Evolutionary conservation across 805 yeast species (phyloP).

Genomic region (Yamadazyma nakazawae): DNA sequence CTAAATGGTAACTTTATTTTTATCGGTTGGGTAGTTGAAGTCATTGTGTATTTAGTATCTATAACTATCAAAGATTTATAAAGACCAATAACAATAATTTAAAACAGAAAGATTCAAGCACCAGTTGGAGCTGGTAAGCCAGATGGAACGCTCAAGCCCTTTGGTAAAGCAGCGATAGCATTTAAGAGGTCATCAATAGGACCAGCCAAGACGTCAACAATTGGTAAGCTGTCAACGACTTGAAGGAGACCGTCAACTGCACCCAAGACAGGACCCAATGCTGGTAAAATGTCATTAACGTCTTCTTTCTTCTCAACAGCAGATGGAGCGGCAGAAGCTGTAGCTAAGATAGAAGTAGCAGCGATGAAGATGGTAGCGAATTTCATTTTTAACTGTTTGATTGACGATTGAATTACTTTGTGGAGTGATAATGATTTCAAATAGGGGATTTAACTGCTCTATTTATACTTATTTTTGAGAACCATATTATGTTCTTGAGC

Average conservation of each 20-base stretch:
- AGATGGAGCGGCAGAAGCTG: slow-evolving; percentile 10
- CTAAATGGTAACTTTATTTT: no score
- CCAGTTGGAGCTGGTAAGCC: slow-evolving; percentile 6
- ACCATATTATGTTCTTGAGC: not conserved
- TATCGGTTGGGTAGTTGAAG: no score
- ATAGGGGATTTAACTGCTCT: not conserved
- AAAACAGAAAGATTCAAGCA: not conserved
- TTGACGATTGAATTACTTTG: not conserved
- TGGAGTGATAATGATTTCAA: not conserved
- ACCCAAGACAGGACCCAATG: slow-evolving; percentile 8
- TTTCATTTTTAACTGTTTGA: slow-evolving; percentile 7
- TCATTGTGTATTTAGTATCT: not conserved
- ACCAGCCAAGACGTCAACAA: slow-evolving; percentile 11
- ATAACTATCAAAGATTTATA: not conserved
- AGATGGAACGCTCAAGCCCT: slow-evolving; percentile 9
- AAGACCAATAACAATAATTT: not conserved
- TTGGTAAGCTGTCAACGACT: slow-evolving; percentile 6
- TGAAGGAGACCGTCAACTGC: slow-evolving; percentile 6
- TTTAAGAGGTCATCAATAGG: slow-evolving; percentile 10
- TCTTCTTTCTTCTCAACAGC: slow-evolving; percentile 10
- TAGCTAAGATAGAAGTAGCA: slow-evolving; percentile 7
- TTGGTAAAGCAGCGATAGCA: slow-evolving; percentile 9
- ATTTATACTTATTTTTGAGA: not conserved
- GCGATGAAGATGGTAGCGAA: slow-evolving; percentile 7
- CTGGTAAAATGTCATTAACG: slow-evolving; percentile 5